phyloP scores from a whole-genome alignment of 2,329 filamentous ascomycete genomes.

The Trichoderma atroviride region DNA sequence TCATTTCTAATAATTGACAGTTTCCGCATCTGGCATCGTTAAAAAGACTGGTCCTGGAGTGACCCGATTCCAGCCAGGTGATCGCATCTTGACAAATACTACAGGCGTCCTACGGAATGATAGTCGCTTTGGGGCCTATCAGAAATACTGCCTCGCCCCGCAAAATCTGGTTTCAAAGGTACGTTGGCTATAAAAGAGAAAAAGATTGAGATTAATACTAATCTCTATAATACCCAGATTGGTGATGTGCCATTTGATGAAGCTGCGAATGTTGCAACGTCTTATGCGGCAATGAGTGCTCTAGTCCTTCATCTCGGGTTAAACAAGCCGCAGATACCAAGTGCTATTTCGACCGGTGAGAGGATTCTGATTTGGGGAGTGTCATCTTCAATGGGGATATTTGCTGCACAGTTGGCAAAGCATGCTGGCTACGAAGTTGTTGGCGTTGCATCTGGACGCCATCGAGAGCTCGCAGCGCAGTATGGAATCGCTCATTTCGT shows the following conservation, averaged over 20 bases:
- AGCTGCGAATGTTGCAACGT: conserved; percentile 8
- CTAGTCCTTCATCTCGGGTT: conserved; percentile 24
- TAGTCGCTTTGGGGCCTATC: conserved; percentile 23
- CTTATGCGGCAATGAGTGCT: conserved; percentile 16
- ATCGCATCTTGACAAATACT: conserved; percentile 22
- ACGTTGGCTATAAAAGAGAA: background rate
- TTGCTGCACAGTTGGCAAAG: conserved; percentile 11
- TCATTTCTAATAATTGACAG: background rate
- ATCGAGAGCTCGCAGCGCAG: background rate
- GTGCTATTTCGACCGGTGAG: background rate
- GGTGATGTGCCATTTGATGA: conserved; percentile 12
- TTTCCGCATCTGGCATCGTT: conserved; percentile 21
- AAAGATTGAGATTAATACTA: background rate
- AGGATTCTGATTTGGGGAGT: conserved; percentile 24
- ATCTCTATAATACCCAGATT: background rate
- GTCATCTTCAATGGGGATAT: conserved; percentile 20
- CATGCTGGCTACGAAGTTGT: conserved; percentile 22
- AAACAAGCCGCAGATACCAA: conserved; percentile 11
- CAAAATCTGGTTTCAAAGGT: conserved; percentile 17
- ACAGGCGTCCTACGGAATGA: conserved; percentile 19
- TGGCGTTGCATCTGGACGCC: conserved; percentile 17
- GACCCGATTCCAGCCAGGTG: conserved; percentile 3
- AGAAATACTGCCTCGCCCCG: conserved; percentile 10
- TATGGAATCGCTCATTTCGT: conserved; percentile 15
- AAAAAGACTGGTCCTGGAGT: conserved; percentile 18